Conservation (phyloP, 345 rosid genomes). For the Dimocarpus longan region DNA sequence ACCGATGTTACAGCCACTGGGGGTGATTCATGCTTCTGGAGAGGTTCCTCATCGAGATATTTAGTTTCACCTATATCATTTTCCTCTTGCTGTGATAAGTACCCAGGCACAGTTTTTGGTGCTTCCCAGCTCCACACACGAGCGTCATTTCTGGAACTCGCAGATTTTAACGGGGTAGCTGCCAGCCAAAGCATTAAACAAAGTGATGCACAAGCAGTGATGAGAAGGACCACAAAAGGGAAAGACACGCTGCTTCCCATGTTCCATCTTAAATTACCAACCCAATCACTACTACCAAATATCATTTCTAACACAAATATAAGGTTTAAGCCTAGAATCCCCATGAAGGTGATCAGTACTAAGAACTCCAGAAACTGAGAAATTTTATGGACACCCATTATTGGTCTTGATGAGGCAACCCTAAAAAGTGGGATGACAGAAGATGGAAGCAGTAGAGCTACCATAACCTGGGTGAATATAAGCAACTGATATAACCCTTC, state of each 20-base stretch:
- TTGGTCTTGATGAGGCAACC: constrained; percentile 75
- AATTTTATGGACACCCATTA: constrained; percentile 85
- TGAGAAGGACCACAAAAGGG: constrained; percentile 59
- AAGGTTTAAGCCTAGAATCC: constrained; percentile 74
- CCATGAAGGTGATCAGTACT: constrained; percentile 59
- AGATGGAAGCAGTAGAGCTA: constrained; percentile 87
- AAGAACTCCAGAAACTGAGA: constrained; percentile 76
- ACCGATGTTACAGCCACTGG: constrained; percentile 34
- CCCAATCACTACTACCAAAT: constrained; percentile 96
- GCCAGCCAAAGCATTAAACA: constrained; percentile 88
- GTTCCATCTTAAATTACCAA: constrained; percentile 75
- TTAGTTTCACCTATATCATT: constrained; percentile 38
- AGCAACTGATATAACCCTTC: constrained; percentile 91
- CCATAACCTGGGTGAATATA: constrained; percentile 75
- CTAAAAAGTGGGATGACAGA: constrained; percentile 92
- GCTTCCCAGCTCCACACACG: constrained; percentile 60
- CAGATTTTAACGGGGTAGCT: constrained; percentile 87
- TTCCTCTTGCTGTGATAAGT: constrained; percentile 42
- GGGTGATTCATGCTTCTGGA: constrained; percentile 36
- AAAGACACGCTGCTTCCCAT: constrained; percentile 50
- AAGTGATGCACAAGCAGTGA: constrained; percentile 65
- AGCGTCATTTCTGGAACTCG: constrained; percentile 52
- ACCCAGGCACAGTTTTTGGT: constrained; percentile 38
- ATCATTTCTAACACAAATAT: constrained; percentile 82
- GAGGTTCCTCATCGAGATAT: constrained; percentile 30